Evolutionary conservation across 352 stramenopile genomes (phyloP).

Genomic region (Globisporangium spinosum): DNA sequence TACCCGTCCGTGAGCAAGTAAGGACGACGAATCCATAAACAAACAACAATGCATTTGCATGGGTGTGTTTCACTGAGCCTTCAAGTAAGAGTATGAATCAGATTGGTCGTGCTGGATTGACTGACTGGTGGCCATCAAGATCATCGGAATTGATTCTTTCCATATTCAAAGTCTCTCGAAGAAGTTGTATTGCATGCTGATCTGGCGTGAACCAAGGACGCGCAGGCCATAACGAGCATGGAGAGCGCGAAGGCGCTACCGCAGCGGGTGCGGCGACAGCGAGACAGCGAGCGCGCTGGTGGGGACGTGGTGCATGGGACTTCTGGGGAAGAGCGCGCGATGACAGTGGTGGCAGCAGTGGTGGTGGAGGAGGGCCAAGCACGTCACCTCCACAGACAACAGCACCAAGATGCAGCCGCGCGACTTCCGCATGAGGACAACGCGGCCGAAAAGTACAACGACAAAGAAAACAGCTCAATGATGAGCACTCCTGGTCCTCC

Average conservation of each 20-base stretch:
- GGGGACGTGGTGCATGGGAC: not conserved
- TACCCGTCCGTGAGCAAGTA: slow-evolving; percentile 5
- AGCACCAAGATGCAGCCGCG: not conserved
- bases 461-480: not conserved
- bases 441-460: not conserved
- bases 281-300: not conserved
- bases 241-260: not conserved
- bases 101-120: not conserved
- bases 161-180: not conserved
- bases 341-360: not conserved
- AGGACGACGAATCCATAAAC: not conserved
- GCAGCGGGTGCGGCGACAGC: not conserved
- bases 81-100: not conserved
- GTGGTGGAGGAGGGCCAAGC: not conserved
- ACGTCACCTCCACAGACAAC: not conserved
- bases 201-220: not conserved
- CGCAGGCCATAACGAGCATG: not conserved
- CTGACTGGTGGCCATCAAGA: not conserved
- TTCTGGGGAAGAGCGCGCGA: not conserved
- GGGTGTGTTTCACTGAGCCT: not conserved
- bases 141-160: not conserved
- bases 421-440: not conserved
- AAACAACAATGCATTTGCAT: not conserved
- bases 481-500: not conserved
- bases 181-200: not conserved